Evolutionary conservation across 306 rosid genomes (phyloP).

Genomic region (Malus fusca): DNA sequence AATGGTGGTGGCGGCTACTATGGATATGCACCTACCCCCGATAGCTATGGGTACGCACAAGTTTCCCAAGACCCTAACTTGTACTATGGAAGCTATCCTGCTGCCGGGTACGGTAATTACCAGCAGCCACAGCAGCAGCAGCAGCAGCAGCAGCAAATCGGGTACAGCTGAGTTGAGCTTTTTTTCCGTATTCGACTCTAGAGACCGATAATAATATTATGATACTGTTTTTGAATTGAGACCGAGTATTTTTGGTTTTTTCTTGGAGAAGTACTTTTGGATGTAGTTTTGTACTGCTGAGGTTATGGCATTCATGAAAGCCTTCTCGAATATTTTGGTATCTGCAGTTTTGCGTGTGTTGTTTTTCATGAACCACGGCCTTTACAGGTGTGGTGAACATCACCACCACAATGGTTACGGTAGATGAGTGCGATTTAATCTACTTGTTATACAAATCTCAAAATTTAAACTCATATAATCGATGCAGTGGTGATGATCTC

Average conservation of each 20-base stretch:
- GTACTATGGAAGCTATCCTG: constrained; percentile 69
- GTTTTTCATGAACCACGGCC: neutral
- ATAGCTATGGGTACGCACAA: constrained; percentile 72
- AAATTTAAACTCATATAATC: too few species aligned
- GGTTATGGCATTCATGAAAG: neutral
- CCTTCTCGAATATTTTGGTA: neutral
- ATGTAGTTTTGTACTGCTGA: neutral
- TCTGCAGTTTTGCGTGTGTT: neutral
- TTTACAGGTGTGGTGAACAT: too few species aligned
- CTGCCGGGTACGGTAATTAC: constrained; percentile 67
- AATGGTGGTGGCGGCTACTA: constrained; percentile 75
- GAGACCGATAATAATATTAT: constrained; percentile 13
- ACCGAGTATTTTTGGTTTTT: neutral
- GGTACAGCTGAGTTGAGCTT: constrained; percentile 46
- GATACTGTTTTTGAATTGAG: constrained; percentile 12
- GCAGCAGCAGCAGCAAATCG: constrained; percentile 63
- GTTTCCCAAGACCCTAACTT: constrained; percentile 77
- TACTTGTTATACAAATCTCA: too few species aligned
- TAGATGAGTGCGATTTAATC: too few species aligned
- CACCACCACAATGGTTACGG: too few species aligned
- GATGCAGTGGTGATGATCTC: too few species aligned
- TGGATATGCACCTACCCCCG: constrained; percentile 76
- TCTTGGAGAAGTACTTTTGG: constrained; percentile 1
- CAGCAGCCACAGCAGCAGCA: constrained; percentile 41
- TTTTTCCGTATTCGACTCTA: constrained; percentile 1